Base-by-base conservation (phyloP, 345 rosid species). In the Melaleuca alternifolia region DNA sequence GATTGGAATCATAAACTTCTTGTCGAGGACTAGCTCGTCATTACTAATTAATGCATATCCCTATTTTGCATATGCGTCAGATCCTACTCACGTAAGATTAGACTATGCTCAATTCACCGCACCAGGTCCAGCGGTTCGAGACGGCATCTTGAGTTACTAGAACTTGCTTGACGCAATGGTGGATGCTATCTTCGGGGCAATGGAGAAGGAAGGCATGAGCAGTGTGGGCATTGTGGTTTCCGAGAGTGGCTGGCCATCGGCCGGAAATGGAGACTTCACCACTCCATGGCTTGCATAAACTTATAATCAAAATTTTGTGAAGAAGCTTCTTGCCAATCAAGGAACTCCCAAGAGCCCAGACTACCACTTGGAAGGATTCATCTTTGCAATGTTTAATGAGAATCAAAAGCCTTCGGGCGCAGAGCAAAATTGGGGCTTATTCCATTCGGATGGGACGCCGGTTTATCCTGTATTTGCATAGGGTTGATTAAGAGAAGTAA, bases 11-110 rank as follows among this genome's bases (percentile, higher is more conserved):
- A 23, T 91, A 0, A 9, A 53, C 77, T 85, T 85, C n/a, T 56
- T 89, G 85, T 52, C 50, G 33, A 30, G n/a, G 26, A 82, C 85
- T 11, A 85, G 85, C 51, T 82, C 91, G n/a, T 93, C 93, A 6
- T 87, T 93, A 20, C 84, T 91, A 90, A 59, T 65, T 51, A 91
- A 93, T 6, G 85, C 85, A 7, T 92, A 91, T 41, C 93, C 97
- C 83, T 92, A 92, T 86, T 91, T 86, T 23, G 84, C 93, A 15
- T 91, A 91, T 52, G 59, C 87, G 2, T 54, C 87, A 0, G 87
- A 94, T 83, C 92, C 92, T 4, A 1, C 1, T 1, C 59, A 87
- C 51, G 79, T 93, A 54, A 54, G 89, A 0, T n/a, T 88, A 41
- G 89, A 91, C 26, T 92, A 92, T 51, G 92, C 92, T 11, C 50